Conservation (phyloP, 805 yeast genomes). For the Diddensiella santjacobensis region DNA sequence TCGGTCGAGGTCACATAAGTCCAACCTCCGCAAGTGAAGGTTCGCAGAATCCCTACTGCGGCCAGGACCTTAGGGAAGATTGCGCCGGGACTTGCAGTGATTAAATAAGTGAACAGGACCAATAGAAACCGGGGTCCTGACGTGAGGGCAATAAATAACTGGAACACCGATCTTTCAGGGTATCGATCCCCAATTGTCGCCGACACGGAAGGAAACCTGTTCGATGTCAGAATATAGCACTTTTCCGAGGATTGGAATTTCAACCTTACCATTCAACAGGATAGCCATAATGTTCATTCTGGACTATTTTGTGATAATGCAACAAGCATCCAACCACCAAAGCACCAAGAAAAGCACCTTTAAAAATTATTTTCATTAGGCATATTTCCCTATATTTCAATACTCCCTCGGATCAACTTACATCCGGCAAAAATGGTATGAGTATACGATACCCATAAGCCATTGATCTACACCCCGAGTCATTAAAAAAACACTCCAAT, state of each 20-base stretch:
- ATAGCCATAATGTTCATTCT: constrained; percentile 80
- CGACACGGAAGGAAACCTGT: constrained; percentile 81
- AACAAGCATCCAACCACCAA: constrained; percentile 66
- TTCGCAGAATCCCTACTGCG: constrained; percentile 73
- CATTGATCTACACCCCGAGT: constrained; percentile 44
- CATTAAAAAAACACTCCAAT: neutral
- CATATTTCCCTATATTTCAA: neutral
- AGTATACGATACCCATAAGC: constrained; percentile 60
- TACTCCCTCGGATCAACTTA: constrained; percentile 8
- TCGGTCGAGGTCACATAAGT: constrained; percentile 95
- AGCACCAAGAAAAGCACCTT: constrained; percentile 70
- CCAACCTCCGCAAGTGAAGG: constrained; percentile 98
- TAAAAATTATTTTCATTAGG: neutral
- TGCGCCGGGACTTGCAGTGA: constrained; percentile 33
- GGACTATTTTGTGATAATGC: constrained; percentile 85
- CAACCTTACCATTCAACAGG: constrained; percentile 81
- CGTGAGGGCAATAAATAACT: constrained; percentile 84
- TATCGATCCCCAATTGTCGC: constrained; percentile 97
- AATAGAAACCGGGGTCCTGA: constrained; percentile 86
- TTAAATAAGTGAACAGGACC: constrained; percentile 47
- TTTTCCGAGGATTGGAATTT: neutral
- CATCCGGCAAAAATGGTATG: constrained; percentile 66
- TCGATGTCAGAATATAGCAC: neutral
- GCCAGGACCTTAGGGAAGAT: constrained; percentile 35
- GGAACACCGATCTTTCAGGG: constrained; percentile 92